A percentile compares a stretch with the other conserved stretches of the same genome.
Conservation (phyloP, 495 filamentous ascomycete genomes). For the Neurospora sp. region DNA sequence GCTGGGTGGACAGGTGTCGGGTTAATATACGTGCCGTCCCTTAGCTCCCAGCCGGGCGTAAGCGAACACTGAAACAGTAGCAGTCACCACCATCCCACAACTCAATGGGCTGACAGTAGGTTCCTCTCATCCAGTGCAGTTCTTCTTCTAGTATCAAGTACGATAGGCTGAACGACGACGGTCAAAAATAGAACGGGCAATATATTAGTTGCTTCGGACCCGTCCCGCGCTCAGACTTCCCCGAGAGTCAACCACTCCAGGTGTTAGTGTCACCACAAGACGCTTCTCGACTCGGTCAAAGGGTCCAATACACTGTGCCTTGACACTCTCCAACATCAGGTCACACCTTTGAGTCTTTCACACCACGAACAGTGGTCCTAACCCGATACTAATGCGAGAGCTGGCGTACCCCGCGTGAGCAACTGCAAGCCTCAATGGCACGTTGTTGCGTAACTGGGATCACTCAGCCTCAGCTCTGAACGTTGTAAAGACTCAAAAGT, state of each 20-base stretch:
- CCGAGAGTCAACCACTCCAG: neutral
- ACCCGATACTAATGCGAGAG: neutral
- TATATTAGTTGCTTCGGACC: neutral
- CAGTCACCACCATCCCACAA: neutral
- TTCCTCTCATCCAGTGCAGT: neutral
- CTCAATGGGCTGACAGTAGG: neutral
- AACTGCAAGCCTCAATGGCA: neutral
- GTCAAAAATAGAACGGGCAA: constrained; percentile 7
- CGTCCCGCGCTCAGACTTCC: neutral
- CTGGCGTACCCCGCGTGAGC: neutral
- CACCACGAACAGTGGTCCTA: neutral
- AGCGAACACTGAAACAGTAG: neutral
- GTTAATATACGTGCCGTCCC: neutral
- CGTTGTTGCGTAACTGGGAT: neutral
- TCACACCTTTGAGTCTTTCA: neutral
- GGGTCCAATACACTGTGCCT: too few relatives aligned
- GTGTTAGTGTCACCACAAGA: neutral
- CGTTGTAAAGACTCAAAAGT: neutral
- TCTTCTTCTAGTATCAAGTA: neutral
- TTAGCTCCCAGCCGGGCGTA: neutral
- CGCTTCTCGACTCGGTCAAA: neutral
- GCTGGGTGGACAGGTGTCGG: neutral
- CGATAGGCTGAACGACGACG: neutral
- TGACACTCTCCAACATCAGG: neutral
- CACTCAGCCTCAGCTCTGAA: neutral